Evolutionary conservation across 306 rosid genomes (phyloP), one percentile per base, ranked within the genome.

Genomic region (Casuarina equisetifolia): DNA sequence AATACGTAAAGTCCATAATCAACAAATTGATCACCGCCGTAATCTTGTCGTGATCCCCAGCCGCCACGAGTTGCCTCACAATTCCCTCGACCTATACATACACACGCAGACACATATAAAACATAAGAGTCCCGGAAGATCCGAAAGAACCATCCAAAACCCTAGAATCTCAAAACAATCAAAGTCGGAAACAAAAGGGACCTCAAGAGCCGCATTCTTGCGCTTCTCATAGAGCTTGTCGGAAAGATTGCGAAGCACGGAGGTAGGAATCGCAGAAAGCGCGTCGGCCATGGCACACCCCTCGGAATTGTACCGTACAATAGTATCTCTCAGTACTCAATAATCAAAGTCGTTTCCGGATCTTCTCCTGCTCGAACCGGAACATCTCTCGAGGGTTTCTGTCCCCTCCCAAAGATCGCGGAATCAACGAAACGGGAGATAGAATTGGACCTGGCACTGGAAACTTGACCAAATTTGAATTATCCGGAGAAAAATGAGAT

Each of bases 201-300:
- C 99, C 93, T 96, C 98, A 79, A 92, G 90, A 54, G 99, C 99
- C 67, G 99, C 99, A 88, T 92, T 96, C 82, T 96, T 96, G 79
- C 99, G 98, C 86, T 91, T 96, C 92, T 96, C 99, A 44, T 96
- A 96, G 72, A 92, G 94, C 84, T 96, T 93, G 85, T 96, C 99
- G 72, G 99, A 81, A 59, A 96, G 96, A 82, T 96, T 96, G 42
- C 99, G 99, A 51, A 93, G 91, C 74, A 91, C 94, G 11, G 87
- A 85, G 40, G 97, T 78, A 48, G 98, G 91, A 85, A 92, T 55
- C 80, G 82, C 86, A 71, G 89, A 69, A 17, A 84, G 81, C 79
- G 85, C 96, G 77, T 92, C 99, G 50, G 90, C 91, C 99, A 96
- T 95, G 76, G 72, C 77, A 74, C 82, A 76, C 53, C 75, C 80